Conservation (phyloP, 2,329 filamentous ascomycete species). For the Fusarium multiceps region DNA sequence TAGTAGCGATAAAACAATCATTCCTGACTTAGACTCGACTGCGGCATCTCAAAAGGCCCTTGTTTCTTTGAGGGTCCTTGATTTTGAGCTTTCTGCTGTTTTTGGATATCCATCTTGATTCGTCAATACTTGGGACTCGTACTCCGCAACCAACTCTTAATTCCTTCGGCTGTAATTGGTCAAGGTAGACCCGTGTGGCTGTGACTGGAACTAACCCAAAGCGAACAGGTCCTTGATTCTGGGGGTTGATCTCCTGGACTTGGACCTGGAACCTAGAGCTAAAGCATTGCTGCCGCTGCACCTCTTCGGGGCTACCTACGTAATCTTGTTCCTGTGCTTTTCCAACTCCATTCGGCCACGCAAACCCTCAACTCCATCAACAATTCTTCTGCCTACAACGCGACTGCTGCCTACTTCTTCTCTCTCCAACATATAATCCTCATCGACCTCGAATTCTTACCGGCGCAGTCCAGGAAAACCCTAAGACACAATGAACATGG, state of each 20-base stretch:
- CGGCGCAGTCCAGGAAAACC: slow-evolving; percentile 4
- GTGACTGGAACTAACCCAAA: slow-evolving; percentile 3
- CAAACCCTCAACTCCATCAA: slow-evolving; percentile 33
- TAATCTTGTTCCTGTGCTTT: slow-evolving; percentile 41
- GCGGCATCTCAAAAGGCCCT: slow-evolving; percentile 33
- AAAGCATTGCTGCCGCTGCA: neutral
- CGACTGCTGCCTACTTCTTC: slow-evolving; percentile 40
- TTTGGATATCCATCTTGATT: slow-evolving; percentile 31
- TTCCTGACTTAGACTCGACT: slow-evolving; percentile 25
- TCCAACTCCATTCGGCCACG: slow-evolving; percentile 34
- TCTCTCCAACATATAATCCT: slow-evolving; percentile 17
- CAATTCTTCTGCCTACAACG: slow-evolving; percentile 34
- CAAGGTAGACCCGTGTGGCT: slow-evolving; percentile 15
- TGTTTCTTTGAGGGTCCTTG: slow-evolving; percentile 10
- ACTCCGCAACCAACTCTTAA: slow-evolving; percentile 16
- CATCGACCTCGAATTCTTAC: slow-evolving; percentile 19
- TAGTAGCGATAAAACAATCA: slow-evolving; percentile 43
- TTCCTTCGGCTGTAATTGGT: slow-evolving; percentile 6
- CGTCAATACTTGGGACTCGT: neutral
- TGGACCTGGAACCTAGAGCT: slow-evolving; percentile 10
- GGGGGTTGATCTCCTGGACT: slow-evolving; percentile 9
- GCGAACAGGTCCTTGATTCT: slow-evolving; percentile 5
- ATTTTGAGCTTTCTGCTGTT: slow-evolving; percentile 32
- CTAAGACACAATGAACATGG: slow-evolving; percentile 68
- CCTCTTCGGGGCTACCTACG: slow-evolving; percentile 23